Evolutionary conservation across 1,284 basidiomycete species (phyloP), one percentile per base, ranked within the genome.

Genomic region (Marasmius oreades): DNA sequence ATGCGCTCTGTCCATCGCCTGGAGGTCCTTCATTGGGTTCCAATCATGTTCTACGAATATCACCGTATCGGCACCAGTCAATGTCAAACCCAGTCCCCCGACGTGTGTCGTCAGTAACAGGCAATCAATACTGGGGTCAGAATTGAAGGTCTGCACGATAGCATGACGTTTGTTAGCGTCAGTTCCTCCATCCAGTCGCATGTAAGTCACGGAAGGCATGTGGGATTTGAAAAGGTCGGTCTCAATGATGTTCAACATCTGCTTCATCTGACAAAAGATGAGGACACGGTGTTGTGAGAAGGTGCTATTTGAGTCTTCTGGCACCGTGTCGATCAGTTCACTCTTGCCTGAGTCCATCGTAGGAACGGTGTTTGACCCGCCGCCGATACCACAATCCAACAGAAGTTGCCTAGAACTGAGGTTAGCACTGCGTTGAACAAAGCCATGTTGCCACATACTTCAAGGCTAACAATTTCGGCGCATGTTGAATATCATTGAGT

Each of bases 41-140:
- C 97, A 99, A 70, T 99, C 97, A 70, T 99, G 97, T 70, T 99
- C 97, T 50, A 99, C 94, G 66, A 99, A 99, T 62, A 99, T 98
- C 62, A 99, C 97, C 1, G 97, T 99, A 70, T 99, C 97, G 8
- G 97, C 97, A 23, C 97, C 96, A 0, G 97, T 99, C 62, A 99
- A 76, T 20, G 97, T 99, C 63, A 99, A 74, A 1, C 97, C 97
- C 12, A 99, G 77, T 5, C 97, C 97, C 59, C 97, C 97, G 47
- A 99, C 96, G 62, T 95, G 93, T 0, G 97, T 99, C 0, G 97
- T 99, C 58, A 99, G 79, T 18, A 99, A 79, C 22, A 99, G 77
- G 61, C 95, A 96, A 70, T 99, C 97, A 66, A 99, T 99, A 66
- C 92, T 94, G 0, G 97, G 96, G 70, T 99, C 97, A 1, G 89